These are phyloP conservation scores for Ceriops decandra DNA, from an alignment of 345 rosid species.

Conservation along the genomic window DNA sequence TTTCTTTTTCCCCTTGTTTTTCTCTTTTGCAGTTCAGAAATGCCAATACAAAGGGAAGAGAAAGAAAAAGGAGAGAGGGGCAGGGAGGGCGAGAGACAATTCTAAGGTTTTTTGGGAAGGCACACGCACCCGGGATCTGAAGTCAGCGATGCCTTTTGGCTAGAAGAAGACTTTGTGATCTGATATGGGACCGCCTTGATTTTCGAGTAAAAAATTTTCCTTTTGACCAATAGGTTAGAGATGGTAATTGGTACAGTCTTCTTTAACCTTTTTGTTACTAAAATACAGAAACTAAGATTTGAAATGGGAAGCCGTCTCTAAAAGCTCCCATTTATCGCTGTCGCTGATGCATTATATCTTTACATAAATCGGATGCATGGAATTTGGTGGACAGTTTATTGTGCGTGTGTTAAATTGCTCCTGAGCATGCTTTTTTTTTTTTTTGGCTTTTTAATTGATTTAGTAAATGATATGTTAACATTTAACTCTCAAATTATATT, in stretches of 20 bases:
- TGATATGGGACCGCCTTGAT: background rate
- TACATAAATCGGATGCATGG: background rate
- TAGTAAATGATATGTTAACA: background rate
- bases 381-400: background rate
- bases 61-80: background rate
- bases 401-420: background rate
- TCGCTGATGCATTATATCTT: background rate
- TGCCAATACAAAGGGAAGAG: background rate
- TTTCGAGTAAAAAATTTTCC: background rate
- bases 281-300: background rate
- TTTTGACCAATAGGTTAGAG: background rate
- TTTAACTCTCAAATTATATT: background rate
- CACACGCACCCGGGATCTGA: background rate
- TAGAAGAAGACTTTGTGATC: background rate
- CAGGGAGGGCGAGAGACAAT: background rate
- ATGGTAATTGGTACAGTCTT: background rate
- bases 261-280: background rate
- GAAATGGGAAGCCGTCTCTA: background rate
- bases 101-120: background rate
- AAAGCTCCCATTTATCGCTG: no score
- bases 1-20: background rate
- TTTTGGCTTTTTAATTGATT: background rate
- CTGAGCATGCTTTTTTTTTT: background rate
- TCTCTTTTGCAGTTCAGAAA: background rate
- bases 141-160: background rate